Evolutionary conservation across 2,329 filamentous ascomycete species (phyloP).

Genomic region (Didymella keratinophila): DNA sequence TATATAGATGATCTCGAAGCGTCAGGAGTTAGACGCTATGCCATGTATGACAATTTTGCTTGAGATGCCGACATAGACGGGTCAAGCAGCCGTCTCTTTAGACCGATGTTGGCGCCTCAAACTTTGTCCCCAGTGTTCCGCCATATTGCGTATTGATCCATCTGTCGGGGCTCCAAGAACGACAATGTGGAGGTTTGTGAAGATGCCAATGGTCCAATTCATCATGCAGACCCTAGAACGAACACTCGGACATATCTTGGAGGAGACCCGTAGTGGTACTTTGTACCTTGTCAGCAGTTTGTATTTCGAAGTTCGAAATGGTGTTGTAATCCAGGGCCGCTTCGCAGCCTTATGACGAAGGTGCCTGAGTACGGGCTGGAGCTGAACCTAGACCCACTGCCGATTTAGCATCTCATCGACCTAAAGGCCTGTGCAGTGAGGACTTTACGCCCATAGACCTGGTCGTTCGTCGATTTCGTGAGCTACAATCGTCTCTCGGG

Average conservation of each 20-base stretch:
- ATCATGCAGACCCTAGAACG: neutral
- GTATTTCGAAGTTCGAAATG: neutral
- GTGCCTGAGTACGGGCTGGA: neutral
- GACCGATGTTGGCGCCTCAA: neutral
- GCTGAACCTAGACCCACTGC: neutral
- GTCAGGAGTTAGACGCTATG: neutral
- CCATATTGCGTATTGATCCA: neutral
- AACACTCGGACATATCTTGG: conserved; percentile 1
- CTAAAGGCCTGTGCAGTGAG: neutral
- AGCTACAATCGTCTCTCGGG: too few relatives aligned
- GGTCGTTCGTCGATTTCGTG: too few relatives aligned
- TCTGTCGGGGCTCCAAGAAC: neutral
- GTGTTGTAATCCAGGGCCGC: neutral
- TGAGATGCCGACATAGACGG: neutral
- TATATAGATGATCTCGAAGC: neutral
- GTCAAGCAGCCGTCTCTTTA: conserved; percentile 1
- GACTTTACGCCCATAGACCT: too few relatives aligned
- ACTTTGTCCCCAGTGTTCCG: neutral
- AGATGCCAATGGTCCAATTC: conserved; percentile 15
- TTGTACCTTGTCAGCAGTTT: neutral
- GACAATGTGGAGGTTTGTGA: neutral
- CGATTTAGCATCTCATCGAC: neutral
- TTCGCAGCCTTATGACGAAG: neutral
- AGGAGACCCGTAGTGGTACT: conserved; percentile 2
- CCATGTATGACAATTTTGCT: neutral